Base-by-base conservation (phyloP, 768 basidiomycete genomes). In the Russula ochroleuca region DNA sequence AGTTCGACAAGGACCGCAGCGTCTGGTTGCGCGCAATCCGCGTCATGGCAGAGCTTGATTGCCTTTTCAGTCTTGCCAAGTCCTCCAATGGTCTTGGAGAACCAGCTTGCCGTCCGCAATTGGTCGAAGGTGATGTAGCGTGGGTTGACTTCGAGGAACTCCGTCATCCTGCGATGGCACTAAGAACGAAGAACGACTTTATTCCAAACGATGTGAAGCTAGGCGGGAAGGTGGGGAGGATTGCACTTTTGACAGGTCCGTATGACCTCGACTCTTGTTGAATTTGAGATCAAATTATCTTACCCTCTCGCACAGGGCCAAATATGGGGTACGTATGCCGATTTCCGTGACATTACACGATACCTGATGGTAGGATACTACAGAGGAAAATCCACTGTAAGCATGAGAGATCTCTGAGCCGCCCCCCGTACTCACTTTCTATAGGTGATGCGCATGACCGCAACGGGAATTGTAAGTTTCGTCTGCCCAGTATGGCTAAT, bases 41-140 rank as follows among this genome's bases (percentile, higher is more conserved):
- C 41, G 86, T 92, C 17, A 82, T 96, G 55, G 89, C 97, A 8
- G 95, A 99, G 76, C 80, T 99, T n/a, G 97, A 99, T 73, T 99
- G 97, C 73, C 77, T 99, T 23, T 85, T 96, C 73, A 92, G 92
- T 68, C 76, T 98, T 52, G 90, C 96, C 5, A 95, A 92, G 73
- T 83, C 93, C 1, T 97, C 94, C 1, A 73, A 76, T n/a, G 90
- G 91, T 10, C 81, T 99, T 47, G 95, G 94, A 49, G 93, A 97
- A 74, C 97, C 97, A 3, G 81, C 84, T n/a, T 98, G 97, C 71
- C 78, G 97, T 64, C 97, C 97, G 0, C 85, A 87, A 69, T 86
- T 99, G 62, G 81, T 95, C 19, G 90, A 93, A 62, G 86, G 80
- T 15, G 86, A 92, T 63, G 77, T 81, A 13, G 92, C 94, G 1